phyloP scores from a whole-genome alignment of 1,284 basidiomycete species.

The Cryptococcus amylolentus region DNA sequence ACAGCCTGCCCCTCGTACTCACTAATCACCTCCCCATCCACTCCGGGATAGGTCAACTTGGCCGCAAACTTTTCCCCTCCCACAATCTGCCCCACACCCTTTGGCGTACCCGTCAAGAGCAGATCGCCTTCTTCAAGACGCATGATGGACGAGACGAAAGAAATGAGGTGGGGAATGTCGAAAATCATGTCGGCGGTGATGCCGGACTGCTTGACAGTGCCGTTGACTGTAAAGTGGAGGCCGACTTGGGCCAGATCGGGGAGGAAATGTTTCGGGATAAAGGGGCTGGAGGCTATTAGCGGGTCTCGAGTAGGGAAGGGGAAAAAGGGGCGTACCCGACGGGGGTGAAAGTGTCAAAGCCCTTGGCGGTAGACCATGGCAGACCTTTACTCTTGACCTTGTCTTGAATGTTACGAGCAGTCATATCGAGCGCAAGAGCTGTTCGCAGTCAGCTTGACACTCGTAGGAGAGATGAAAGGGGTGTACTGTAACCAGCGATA shows the following conservation, averaged over 20 bases:
- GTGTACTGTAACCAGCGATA: constrained; percentile 84
- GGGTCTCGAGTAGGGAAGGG: constrained; percentile 4
- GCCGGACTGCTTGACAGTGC: constrained; percentile 75
- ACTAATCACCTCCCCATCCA: constrained; percentile 58
- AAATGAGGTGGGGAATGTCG: constrained; percentile 80
- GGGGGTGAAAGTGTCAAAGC: constrained; percentile 84
- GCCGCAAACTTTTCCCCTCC: constrained; percentile 79
- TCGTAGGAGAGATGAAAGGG: constrained; percentile 3
- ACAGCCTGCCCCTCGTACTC: constrained; percentile 65
- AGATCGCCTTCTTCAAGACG: constrained; percentile 90
- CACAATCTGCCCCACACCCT: constrained; percentile 75
- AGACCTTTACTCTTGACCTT: constrained; percentile 86
- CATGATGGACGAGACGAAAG: constrained; percentile 94
- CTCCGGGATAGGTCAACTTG: constrained; percentile 58
- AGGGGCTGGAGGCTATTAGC: constrained; percentile 55
- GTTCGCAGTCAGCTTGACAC: not conserved
- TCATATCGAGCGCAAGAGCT: constrained; percentile 91
- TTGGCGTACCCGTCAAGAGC: constrained; percentile 79
- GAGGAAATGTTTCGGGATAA: constrained; percentile 72
- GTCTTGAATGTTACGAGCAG: constrained; percentile 91
- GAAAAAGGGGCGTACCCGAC: constrained; percentile 55
- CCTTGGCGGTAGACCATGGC: constrained; percentile 90
- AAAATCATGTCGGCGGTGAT: constrained; percentile 90
- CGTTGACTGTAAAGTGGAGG: constrained; percentile 65
- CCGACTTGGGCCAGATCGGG: constrained; percentile 70